These are phyloP conservation scores for Malassezia vespertilionis DNA, from an alignment of 1,284 basidiomycete species.

Conservation along the genomic window DNA sequence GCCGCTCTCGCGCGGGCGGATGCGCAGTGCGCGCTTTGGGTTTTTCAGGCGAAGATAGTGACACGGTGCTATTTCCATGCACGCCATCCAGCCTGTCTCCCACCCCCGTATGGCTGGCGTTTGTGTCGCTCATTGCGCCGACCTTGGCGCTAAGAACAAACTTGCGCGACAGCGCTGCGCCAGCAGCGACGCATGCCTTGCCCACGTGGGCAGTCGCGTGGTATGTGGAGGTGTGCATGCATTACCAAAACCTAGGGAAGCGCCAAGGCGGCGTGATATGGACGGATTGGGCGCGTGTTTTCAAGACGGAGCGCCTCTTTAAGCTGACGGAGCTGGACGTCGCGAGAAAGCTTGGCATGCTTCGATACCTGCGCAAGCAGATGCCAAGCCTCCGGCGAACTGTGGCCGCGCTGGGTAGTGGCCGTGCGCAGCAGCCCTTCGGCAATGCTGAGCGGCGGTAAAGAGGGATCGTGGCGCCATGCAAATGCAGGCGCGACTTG, in stretches of 20 bases:
- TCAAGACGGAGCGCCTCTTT: conserved; percentile 39
- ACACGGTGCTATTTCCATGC: too few species aligned
- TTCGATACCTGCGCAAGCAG: conserved; percentile 31
- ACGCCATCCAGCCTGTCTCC: too few species aligned
- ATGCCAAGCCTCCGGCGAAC: conserved; percentile 41
- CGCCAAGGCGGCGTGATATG: conserved; percentile 17
- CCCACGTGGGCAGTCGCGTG: too few species aligned
- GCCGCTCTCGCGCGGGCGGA: too few species aligned
- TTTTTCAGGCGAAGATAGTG: too few species aligned
- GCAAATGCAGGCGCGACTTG: conserved; percentile 6
- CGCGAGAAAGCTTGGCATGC: conserved; percentile 16
- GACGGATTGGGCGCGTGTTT: conserved; percentile 24
- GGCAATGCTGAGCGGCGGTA: conserved; percentile 33
- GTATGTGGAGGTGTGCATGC: too few species aligned
- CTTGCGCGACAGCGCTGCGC: too few species aligned
- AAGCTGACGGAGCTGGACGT: conserved; percentile 19
- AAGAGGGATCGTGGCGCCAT: conserved; percentile 21
- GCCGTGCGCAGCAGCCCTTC: conserved; percentile 35
- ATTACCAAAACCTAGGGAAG: conserved; percentile 6
- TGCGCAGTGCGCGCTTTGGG: too few species aligned
- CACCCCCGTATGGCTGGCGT: too few species aligned
- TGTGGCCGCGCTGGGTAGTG: conserved; percentile 32
- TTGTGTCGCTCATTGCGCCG: too few species aligned
- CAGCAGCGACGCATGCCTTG: too few species aligned
- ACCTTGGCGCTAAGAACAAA: too few species aligned